Evolutionary conservation across 306 rosid species (phyloP).

Genomic region (Dryas drummondii): DNA sequence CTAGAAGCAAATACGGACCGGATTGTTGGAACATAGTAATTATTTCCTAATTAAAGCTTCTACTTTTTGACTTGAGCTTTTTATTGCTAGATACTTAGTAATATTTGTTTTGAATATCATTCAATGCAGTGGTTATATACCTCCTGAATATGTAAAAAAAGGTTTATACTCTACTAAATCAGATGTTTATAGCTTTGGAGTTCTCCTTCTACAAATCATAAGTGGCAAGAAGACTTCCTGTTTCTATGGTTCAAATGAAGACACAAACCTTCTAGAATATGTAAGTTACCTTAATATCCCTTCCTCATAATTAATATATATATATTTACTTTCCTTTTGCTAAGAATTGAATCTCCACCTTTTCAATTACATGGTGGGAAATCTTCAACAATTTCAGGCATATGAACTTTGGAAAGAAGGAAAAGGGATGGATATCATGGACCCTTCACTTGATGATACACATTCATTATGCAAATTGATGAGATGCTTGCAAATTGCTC

Average conservation of each 20-base stretch:
- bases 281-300: constrained; percentile 21
- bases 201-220: constrained; percentile 41
- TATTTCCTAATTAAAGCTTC: neutral
- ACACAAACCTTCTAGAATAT: constrained; percentile 27
- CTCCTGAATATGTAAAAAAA: constrained; percentile 30
- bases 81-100: neutral
- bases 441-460: constrained; percentile 35
- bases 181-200: constrained; percentile 41
- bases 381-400: constrained; percentile 31
- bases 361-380: neutral
- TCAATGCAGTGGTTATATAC: constrained; percentile 35
- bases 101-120: neutral
- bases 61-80: neutral
- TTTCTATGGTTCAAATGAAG: constrained; percentile 17
- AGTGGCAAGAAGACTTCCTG: constrained; percentile 29
- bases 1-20: constrained; percentile 34
- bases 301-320: neutral
- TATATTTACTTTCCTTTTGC: neutral
- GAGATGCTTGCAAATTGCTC: constrained; percentile 36
- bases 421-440: constrained; percentile 28
- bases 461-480: constrained; percentile 26
- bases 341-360: neutral
- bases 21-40: constrained; percentile 44
- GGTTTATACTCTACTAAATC: constrained; percentile 36
- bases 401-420: constrained; percentile 39